Conservation (phyloP, 2,329 filamentous ascomycete genomes). For the Pezicula radicicola region DNA sequence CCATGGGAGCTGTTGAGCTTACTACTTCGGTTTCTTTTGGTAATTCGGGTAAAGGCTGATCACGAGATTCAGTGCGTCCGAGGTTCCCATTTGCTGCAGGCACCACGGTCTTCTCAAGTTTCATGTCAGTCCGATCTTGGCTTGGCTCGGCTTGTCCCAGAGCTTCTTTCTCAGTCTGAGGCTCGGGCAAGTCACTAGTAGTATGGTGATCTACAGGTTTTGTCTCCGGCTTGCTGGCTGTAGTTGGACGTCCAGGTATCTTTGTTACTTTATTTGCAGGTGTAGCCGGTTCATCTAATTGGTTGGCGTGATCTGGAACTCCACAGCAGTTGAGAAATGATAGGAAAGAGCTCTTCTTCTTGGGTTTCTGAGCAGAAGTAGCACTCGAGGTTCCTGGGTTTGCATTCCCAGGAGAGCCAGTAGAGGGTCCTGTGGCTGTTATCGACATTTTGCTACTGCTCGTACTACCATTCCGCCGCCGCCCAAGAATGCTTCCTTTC, state of each 20-base stretch:
- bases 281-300: constrained; percentile 38
- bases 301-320: constrained; percentile 33
- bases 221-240: constrained; percentile 26
- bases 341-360: constrained; percentile 38
- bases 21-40: constrained; percentile 19
- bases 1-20: constrained; percentile 4
- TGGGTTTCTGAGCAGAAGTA: constrained; percentile 29
- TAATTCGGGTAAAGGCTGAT: constrained; percentile 27
- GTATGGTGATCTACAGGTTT: constrained; percentile 12
- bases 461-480: constrained; percentile 64
- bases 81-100: constrained; percentile 19
- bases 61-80: constrained; percentile 15
- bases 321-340: constrained; percentile 47
- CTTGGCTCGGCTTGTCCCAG: constrained; percentile 16
- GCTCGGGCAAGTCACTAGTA: constrained; percentile 5
- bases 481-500: constrained; percentile 60
- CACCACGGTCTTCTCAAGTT: constrained; percentile 5
- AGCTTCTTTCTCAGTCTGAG: constrained; percentile 25
- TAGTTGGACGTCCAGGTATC: constrained; percentile 29
- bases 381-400: constrained; percentile 25
- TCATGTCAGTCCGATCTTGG: constrained; percentile 6
- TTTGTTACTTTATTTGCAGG: constrained; percentile 43
- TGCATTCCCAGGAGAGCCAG: constrained; percentile 33
- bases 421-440: constrained; percentile 37
- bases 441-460: constrained; percentile 59